These are phyloP conservation scores for Daldinia caldariorum DNA, from an alignment of 495 filamentous ascomycete species.

Conservation along the genomic window DNA sequence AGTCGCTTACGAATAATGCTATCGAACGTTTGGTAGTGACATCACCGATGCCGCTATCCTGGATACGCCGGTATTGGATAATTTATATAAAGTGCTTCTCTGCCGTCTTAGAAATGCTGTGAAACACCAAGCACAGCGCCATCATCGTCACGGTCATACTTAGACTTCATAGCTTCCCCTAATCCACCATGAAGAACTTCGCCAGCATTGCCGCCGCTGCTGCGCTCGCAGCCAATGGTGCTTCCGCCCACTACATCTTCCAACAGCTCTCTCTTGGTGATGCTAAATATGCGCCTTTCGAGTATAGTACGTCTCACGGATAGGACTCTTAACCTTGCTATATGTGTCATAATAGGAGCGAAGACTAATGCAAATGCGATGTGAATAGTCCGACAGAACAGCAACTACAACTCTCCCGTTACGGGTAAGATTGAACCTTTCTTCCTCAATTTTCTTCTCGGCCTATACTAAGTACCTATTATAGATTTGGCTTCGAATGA, in stretches of 20 bases:
- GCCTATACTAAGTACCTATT: neutral
- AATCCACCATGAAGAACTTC: constrained; percentile 44
- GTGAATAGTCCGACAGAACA: constrained; percentile 55
- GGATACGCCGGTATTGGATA: constrained; percentile 23
- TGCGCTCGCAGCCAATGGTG: constrained; percentile 40
- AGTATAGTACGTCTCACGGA: constrained; percentile 43
- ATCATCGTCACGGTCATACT: constrained; percentile 16
- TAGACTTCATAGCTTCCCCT: constrained; percentile 4
- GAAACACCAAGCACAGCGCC: constrained; percentile 9
- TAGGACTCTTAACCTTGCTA: neutral
- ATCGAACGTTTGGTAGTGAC: constrained; percentile 16
- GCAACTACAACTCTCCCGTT: constrained; percentile 63
- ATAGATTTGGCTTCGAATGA: constrained; percentile 56
- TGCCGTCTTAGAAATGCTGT: constrained; percentile 14
- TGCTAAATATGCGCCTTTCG: constrained; percentile 36
- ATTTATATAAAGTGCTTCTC: constrained; percentile 33
- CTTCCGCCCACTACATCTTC: constrained; percentile 49
- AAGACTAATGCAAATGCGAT: constrained; percentile 12
- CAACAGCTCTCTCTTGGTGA: constrained; percentile 41
- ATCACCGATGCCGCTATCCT: constrained; percentile 24
- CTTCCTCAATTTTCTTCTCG: neutral
- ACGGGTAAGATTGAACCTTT: constrained; percentile 42
- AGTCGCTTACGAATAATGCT: neutral
- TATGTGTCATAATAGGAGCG: neutral
- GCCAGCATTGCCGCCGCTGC: constrained; percentile 38